A percentile compares a stretch with the other conserved stretches of the same genome.
Conservation (phyloP, 352 stramenopile genomes). For the Lagenidium giganteum region DNA sequence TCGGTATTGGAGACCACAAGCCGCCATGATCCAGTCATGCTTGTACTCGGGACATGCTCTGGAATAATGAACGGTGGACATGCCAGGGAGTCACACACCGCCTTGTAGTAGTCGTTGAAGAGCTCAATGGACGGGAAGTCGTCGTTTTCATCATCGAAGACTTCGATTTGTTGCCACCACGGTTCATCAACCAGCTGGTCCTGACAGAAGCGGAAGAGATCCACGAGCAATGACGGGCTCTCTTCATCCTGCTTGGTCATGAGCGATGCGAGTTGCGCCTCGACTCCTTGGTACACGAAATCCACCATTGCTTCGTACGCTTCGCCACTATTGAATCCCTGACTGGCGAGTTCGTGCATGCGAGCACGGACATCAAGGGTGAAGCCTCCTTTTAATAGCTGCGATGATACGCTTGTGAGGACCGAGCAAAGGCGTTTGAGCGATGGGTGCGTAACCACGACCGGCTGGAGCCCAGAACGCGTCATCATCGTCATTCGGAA, state of each 20-base stretch:
- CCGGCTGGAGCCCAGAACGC: too few species aligned
- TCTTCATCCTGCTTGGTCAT: constrained; percentile 1
- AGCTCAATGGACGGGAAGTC: constrained; percentile 14
- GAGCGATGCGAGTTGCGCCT: constrained; percentile 2
- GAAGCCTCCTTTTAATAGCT: not conserved
- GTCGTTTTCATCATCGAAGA: constrained; percentile 16
- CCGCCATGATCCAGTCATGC: constrained; percentile 11
- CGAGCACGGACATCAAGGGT: not conserved
- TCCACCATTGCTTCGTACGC: constrained; percentile 11
- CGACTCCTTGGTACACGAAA: constrained; percentile 10
- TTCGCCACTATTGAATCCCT: not conserved
- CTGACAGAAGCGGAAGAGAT: constrained; percentile 9
- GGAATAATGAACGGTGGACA: not conserved
- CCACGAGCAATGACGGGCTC: constrained; percentile 5
- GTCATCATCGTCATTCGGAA: constrained; percentile 1
- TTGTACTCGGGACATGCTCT: too few species aligned
- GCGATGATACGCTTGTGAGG: not conserved
- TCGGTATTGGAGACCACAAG: constrained; percentile 5
- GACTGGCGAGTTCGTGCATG: not conserved
- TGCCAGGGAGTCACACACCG: constrained; percentile 1
- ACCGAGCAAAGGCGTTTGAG: not conserved
- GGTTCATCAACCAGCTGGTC: constrained; percentile 1
- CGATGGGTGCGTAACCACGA: not conserved
- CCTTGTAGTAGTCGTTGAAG: constrained; percentile 11
- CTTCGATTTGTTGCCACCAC: constrained; percentile 7